Base-by-base conservation (phyloP, 2,329 filamentous ascomycete species). In the Nemania sp. region DNA sequence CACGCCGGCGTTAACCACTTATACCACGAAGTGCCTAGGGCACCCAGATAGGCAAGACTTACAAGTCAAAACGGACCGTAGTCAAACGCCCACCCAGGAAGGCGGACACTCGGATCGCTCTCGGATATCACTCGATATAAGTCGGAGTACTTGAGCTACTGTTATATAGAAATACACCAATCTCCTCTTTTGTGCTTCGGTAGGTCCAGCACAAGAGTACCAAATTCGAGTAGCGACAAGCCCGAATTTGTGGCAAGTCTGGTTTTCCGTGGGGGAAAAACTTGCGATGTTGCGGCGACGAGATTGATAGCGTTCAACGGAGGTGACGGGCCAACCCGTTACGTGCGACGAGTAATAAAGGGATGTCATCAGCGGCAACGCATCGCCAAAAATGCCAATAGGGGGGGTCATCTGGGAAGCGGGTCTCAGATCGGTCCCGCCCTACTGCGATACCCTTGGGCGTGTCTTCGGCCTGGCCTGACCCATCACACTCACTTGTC, bases 371-470 rank as follows among this genome's bases (percentile, higher is more conserved):
- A 26, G 49, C 50, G 40, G 45, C 34, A 42, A 45, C n/a, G n/a
- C n/a, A n/a, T n/a, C n/a, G n/a, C n/a, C n/a, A n/a, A 45, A 49
- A 26, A 41, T 46, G 20, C 52, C 39, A 42, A 51, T 51, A 45
- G 40, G 50, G 54, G 54, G 34, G 33, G 49, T 45, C 44, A 57
- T 57, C 54, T 56, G 30, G 49, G 49, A 46, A 57, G 54, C 47
- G 52, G 54, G 54, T 54, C 54, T 53, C 41, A 54, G 50, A 54
- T 54, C 51, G 50, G 54, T 54, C 50, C 54, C 50, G 50, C 54
- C 48, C 19, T 12, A 12, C 9, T 31, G n/a, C n/a, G n/a, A 31
- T 31, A 31, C 31, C 31, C 12, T 34, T 11, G 12, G 31, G n/a
- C n/a, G 4, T 15, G 33, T 36, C 14, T 36, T 15, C n/a, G n/a